phyloP scores from a whole-genome alignment of 495 filamentous ascomycete genomes.

The Aspergillus nanangensis region DNA sequence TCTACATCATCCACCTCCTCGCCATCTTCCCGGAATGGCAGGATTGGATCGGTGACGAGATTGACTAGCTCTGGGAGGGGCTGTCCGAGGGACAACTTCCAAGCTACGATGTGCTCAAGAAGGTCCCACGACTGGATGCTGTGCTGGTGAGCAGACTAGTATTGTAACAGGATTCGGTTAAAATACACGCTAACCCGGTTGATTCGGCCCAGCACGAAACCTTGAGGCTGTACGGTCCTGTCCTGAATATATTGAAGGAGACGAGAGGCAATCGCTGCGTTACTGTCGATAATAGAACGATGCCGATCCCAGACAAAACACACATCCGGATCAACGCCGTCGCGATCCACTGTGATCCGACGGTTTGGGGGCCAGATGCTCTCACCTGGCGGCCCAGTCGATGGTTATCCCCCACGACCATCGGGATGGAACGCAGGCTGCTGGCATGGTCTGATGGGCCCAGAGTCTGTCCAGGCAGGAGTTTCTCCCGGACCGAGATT shows the following conservation, averaged over 20 bases:
- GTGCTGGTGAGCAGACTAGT: slow-evolving; percentile 8
- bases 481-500: slow-evolving; percentile 8
- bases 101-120: neutral
- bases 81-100: neutral
- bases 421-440: neutral
- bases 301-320: neutral
- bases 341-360: slow-evolving; percentile 5
- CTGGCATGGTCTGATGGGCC: slow-evolving; percentile 6
- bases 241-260: neutral
- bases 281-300: neutral
- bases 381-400: slow-evolving; percentile 4
- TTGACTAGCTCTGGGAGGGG: neutral
- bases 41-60: slow-evolving; percentile 4
- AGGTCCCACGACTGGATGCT: neutral
- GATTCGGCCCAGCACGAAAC: slow-evolving; percentile 5
- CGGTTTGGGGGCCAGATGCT: slow-evolving; percentile 2
- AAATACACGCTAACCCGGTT: slow-evolving; percentile 1
- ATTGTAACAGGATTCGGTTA: neutral
- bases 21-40: slow-evolving; percentile 8
- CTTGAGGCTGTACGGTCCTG: slow-evolving; percentile 8
- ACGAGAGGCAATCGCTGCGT: neutral
- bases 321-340: slow-evolving; percentile 1
- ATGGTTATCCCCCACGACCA: neutral
- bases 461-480: slow-evolving; percentile 6
- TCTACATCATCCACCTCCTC: slow-evolving; percentile 4